Evolutionary conservation across 805 yeast species (phyloP).

Genomic region (Lachancea sp.): DNA sequence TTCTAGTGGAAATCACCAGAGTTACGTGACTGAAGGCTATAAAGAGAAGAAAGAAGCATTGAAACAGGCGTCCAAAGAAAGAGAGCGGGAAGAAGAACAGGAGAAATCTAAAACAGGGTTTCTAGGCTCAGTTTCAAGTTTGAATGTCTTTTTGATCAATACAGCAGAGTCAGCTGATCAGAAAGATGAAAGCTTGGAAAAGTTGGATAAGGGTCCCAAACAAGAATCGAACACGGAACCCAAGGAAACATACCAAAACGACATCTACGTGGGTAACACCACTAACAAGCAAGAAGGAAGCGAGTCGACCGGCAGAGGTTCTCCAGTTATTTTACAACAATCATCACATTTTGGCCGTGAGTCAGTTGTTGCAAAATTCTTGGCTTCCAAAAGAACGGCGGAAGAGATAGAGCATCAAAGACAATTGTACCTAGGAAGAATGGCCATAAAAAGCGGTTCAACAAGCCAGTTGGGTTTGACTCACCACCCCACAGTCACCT

Average conservation of each 20-base stretch:
- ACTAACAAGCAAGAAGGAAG: no score
- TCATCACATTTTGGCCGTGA: neutral
- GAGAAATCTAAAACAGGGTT: neutral
- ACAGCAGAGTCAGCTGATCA: neutral
- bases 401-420: constrained; percentile 1
- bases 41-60: constrained; percentile 34
- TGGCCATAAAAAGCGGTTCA: neutral
- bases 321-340: neutral
- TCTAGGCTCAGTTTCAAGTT: neutral
- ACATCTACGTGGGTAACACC: neutral
- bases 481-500: no score
- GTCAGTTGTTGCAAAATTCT: neutral
- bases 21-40: constrained; percentile 45
- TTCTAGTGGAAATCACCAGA: constrained; percentile 34
- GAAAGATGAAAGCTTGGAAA: neutral
- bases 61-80: constrained; percentile 8
- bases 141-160: neutral
- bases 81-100: neutral
- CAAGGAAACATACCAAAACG: neutral
- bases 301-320: neutral
- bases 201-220: neutral
- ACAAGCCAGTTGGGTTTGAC: no score
- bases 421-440: neutral
- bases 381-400: neutral
- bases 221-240: neutral